These are phyloP conservation scores for Cyathus striatus DNA, from an alignment of 768 basidiomycete genomes.

Conservation along the genomic window DNA sequence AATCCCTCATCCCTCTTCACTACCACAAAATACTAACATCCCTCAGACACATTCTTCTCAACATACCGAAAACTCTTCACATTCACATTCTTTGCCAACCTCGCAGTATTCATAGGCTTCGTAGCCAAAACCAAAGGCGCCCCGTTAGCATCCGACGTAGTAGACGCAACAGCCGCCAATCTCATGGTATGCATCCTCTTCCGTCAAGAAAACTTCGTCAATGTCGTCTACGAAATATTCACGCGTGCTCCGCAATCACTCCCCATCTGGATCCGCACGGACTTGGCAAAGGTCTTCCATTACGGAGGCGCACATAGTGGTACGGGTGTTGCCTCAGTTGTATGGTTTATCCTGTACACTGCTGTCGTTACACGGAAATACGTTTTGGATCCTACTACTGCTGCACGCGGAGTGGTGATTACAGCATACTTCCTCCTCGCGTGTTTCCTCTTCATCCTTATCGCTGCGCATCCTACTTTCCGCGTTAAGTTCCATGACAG, in stretches of 20 bases:
- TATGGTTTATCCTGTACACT: conserved; percentile 49
- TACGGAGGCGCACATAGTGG: conserved; percentile 55
- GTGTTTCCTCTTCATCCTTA: conserved; percentile 42
- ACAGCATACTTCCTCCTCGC: conserved; percentile 34
- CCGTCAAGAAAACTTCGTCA: conserved; percentile 49
- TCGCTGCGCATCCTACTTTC: conserved; percentile 42
- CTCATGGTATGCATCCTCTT: conserved; percentile 36
- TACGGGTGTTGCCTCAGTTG: conserved; percentile 42
- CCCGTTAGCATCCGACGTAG: conserved; percentile 30
- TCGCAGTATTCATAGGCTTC: conserved; percentile 39
- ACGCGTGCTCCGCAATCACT: conserved; percentile 29
- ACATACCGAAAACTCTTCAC: conserved; percentile 50
- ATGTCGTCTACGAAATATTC: conserved; percentile 44
- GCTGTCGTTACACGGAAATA: conserved; percentile 33
- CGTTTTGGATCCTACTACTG: conserved; percentile 14
- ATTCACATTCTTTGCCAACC: conserved; percentile 44
- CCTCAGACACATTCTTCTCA: conserved; percentile 24
- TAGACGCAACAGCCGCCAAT: conserved; percentile 35
- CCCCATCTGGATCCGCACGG: conserved; percentile 37
- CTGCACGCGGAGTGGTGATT: conserved; percentile 6
- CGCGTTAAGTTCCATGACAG: conserved; percentile 42
- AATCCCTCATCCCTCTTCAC: conserved; percentile 33
- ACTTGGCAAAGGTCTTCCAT: conserved; percentile 45
- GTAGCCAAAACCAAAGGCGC: conserved; percentile 25
- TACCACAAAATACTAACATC: not conserved